A percentile compares a stretch with the other conserved stretches of the same genome.
phyloP scores from a whole-genome alignment of 306 rosid species.

The Begonia peltatifolia region DNA sequence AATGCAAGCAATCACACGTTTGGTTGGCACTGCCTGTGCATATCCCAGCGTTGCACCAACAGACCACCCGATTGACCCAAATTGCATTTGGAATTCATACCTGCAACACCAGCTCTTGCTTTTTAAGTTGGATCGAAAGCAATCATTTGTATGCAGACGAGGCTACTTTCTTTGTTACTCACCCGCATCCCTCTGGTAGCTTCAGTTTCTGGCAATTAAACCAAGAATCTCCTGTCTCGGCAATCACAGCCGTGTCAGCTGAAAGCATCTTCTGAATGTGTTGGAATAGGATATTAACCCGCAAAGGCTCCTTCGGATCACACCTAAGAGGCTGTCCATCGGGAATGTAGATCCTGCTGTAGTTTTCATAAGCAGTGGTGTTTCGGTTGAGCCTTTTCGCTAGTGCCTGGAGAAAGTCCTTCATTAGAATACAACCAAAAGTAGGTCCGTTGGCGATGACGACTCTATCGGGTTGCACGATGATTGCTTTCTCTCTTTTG shows the following conservation, averaged over 20 bases:
- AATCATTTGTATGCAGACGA: too few species aligned
- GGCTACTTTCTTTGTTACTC: neutral
- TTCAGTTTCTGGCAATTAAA: conserved; percentile 33
- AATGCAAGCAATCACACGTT: conserved; percentile 40
- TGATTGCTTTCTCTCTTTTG: conserved; percentile 28
- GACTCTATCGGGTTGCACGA: conserved; percentile 29
- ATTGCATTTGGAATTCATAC: conserved; percentile 43
- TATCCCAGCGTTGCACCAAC: conserved; percentile 42
- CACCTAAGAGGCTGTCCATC: conserved; percentile 20
- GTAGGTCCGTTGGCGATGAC: conserved; percentile 27
- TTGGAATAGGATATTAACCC: conserved; percentile 29
- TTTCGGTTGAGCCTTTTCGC: conserved; percentile 20
- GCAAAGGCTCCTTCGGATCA: conserved; percentile 24
- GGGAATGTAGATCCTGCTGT: conserved; percentile 22
- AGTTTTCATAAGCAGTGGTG: conserved; percentile 28
- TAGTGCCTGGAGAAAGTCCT: conserved; percentile 28
- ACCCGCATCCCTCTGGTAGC: conserved; percentile 33
- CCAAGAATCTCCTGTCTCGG: conserved; percentile 43
- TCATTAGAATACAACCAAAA: conserved; percentile 31
- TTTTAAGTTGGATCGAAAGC: conserved; percentile 1
- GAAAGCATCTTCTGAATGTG: conserved; percentile 36
- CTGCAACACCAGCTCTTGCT: conserved; percentile 25
- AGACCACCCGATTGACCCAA: conserved; percentile 44
- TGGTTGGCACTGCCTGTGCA: conserved; percentile 27
- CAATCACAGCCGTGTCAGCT: conserved; percentile 21